phyloP scores from a whole-genome alignment of 1,284 basidiomycete species.

The Leccinum subfulvum region DNA sequence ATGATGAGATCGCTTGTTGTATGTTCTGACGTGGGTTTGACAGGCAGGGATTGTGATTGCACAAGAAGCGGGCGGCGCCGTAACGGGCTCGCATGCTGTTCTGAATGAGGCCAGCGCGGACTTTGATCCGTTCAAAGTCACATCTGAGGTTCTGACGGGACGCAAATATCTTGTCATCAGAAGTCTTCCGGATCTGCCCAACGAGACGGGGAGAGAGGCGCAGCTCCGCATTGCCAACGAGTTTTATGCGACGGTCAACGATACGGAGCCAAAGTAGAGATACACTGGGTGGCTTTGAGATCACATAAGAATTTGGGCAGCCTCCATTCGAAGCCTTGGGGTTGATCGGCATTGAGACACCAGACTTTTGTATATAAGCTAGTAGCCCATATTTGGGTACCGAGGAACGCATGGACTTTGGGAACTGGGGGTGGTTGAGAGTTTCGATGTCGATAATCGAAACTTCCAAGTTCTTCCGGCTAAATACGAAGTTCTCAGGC shows the following conservation, averaged over 20 bases:
- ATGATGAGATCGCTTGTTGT: not conserved
- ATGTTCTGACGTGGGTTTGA: conserved; percentile 3
- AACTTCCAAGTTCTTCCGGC: not conserved
- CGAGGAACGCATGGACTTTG: not conserved
- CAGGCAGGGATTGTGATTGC: conserved; percentile 91
- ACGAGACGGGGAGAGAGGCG: conserved; percentile 65
- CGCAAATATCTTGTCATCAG: conserved; percentile 86
- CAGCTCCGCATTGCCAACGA: conserved; percentile 82
- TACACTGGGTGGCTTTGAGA: not conserved
- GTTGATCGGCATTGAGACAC: too few species aligned
- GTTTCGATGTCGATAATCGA: not conserved
- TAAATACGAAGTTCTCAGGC: not conserved
- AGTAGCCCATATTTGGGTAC: not conserved
- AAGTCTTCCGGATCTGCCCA: conserved; percentile 56
- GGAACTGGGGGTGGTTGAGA: not conserved
- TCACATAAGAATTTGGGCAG: too few species aligned
- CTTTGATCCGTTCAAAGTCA: conserved; percentile 49
- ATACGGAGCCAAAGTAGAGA: conserved; percentile 51
- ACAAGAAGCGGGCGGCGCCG: conserved; percentile 82
- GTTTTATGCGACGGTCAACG: conserved; percentile 82
- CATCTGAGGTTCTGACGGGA: conserved; percentile 73
- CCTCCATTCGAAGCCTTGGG: too few species aligned
- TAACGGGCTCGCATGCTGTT: conserved; percentile 65
- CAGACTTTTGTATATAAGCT: too few species aligned
- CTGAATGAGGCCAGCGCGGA: conserved; percentile 42